Base-by-base conservation (phyloP, 441 rosid genomes). In the Breynia disticha region DNA sequence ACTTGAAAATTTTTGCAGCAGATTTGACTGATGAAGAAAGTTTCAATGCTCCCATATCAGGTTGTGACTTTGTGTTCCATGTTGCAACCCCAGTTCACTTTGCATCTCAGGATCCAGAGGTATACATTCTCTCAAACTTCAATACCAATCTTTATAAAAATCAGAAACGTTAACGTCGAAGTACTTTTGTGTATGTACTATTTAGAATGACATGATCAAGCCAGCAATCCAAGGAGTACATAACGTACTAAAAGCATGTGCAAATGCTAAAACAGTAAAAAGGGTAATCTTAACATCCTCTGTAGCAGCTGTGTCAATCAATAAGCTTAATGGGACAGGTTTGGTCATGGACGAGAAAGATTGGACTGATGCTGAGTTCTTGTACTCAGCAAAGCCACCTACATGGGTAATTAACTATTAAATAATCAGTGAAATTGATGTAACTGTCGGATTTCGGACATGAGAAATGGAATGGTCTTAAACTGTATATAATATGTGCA, bases 61-160 rank as follows among this genome's bases (percentile, higher is more conserved):
- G 84, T 4, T 87, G 84, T 62, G 79, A 83, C 44, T 42, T 78
- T 19, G 79, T 90, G 52, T 90, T 90, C 90, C 98, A 80, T 61
- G 83, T 90, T 16, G 98, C 96, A 14, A 87, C 95, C 0, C 98
- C 98, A 0, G 87, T 87, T 61, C 77, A 82, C 70, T 87, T 90
- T 55, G 74, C 82, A 54, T 83, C 98, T 20, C n/a, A 83, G 48
- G 98, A 90, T 69, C 98, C 98, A 0, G 95, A 90, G 96, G 98
- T 83, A 54, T 16, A 4, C 8, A 42, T 24, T 16, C 12, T 11
- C 35, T 47, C 3, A 2, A 42, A 39, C n/a, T 52, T 18, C 32
- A 7, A 28, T 16, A 16, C 38, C 11, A 5, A 38, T 3, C 16
- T 22, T 46, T 19, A 14, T 39, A 39, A 16, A 11, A 11, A 45